phyloP scores from a whole-genome alignment of 2,329 filamentous ascomycete species.

The Rutstroemia sp. region DNA sequence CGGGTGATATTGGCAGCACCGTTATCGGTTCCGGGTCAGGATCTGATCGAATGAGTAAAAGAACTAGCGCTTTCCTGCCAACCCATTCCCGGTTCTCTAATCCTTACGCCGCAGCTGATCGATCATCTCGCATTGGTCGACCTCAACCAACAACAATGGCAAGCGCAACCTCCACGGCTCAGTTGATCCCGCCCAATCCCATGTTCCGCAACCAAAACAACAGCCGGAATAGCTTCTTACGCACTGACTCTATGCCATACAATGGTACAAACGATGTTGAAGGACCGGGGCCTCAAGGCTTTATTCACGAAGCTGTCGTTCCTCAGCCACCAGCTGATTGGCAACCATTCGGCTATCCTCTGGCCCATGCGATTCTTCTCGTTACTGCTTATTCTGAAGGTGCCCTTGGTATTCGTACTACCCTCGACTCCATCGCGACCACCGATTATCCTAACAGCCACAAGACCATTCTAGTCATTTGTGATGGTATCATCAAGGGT shows the following conservation, averaged over 20 bases:
- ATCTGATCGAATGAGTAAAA: slow-evolving; percentile 68
- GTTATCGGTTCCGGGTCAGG: slow-evolving; percentile 54
- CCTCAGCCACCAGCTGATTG: slow-evolving; percentile 94
- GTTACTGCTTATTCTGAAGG: slow-evolving; percentile 98
- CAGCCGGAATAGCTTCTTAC: slow-evolving; percentile 58
- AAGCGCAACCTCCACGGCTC: slow-evolving; percentile 68
- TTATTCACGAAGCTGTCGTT: slow-evolving; percentile 92
- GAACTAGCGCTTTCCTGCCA: slow-evolving; percentile 76
- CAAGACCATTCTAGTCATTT: slow-evolving; percentile 93
- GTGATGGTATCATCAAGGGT: slow-evolving; percentile 96
- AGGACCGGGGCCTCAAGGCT: slow-evolving; percentile 77
- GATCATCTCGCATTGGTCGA: slow-evolving; percentile 39
- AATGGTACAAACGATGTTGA: slow-evolving; percentile 51
- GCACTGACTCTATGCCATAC: slow-evolving; percentile 47
- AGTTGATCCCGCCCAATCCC: slow-evolving; percentile 61
- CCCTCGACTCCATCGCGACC: slow-evolving; percentile 90
- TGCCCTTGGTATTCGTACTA: slow-evolving; percentile 84
- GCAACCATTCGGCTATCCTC: slow-evolving; percentile 92
- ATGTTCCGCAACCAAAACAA: slow-evolving; percentile 64
- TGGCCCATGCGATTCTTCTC: slow-evolving; percentile 88
- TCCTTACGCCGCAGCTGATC: slow-evolving; percentile 67
- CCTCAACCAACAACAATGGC: slow-evolving; percentile 83
- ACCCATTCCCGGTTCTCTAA: slow-evolving; percentile 93
- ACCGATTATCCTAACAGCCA: slow-evolving; percentile 99
- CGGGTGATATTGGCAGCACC: slow-evolving; percentile 64